Evolutionary conservation across 2,329 filamentous ascomycete species (phyloP), one percentile per base, ranked within the genome.

Genomic region (Colletotrichum agaves): DNA sequence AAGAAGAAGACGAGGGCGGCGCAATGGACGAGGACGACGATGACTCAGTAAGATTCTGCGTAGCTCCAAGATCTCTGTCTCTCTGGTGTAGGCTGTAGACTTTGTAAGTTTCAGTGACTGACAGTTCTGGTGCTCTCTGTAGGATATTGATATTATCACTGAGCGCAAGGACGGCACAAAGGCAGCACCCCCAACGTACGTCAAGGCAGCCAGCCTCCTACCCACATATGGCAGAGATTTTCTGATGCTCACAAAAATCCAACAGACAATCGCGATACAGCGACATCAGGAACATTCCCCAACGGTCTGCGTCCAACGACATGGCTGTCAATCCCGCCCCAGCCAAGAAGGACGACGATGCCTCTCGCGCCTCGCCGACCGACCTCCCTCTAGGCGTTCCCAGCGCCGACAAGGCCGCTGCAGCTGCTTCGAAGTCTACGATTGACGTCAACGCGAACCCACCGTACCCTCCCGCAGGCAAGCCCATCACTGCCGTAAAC

Each of bases 371-470:
- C 33, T 61, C 74, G 27, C 66, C 75, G 11, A 72, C 76, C 15
- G 59, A 73, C 39, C 77, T 78, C 46, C 71, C 71, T 17, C 71
- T 73, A 1, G 73, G 73, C 12, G 63, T 74, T 5, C 77, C 79
- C 33, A 88, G 81, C 79, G 85, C 81, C 78, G 80, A 86, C 70
- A 74, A 83, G 69, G 87, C 88, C 56, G 87, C 88, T 1, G 81
- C 90, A 72, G 82, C 96, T 77, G 82, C 93, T 78, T 82, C 91
- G 44, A 94, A 91, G 65, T 97, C 94, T 12, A 94, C 89, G 55
- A 87, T 98, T 70, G 93, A 98, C 75, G 87, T 98, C 61, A 89
- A 97, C 77, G 91, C 87, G 4, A 92, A 94, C 70, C 95, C 96
- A 0, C 82, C 91, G 2, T 94, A 97, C 78, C 89, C 91, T 17